phyloP scores from a whole-genome alignment of 768 basidiomycete genomes.

The Leucosporidium creatinivorum region DNA sequence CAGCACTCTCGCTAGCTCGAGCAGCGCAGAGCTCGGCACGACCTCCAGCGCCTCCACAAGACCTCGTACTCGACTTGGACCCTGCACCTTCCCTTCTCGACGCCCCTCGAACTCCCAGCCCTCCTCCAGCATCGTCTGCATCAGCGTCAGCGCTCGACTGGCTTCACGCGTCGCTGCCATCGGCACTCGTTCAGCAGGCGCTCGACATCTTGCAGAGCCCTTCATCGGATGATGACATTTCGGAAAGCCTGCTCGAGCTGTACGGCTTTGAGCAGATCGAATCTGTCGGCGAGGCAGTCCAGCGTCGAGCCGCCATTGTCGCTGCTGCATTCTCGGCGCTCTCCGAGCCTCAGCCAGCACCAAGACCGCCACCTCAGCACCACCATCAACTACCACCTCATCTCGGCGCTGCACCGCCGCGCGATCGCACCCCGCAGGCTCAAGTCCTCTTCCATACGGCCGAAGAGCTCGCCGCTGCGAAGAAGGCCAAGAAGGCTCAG shows the following conservation, averaged over 20 bases:
- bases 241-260: constrained; percentile 67
- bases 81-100: not conserved
- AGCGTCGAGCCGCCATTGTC: constrained; percentile 50
- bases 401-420: constrained; percentile 2
- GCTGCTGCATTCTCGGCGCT: constrained; percentile 26
- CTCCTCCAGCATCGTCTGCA: not conserved
- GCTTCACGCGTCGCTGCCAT: constrained; percentile 12
- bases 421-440: constrained; percentile 28
- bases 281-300: constrained; percentile 62
- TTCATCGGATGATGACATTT: constrained; percentile 58
- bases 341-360: not conserved
- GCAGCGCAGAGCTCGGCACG: not conserved
- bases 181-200: not conserved
- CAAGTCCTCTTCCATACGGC: constrained; percentile 25
- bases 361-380: not conserved
- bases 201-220: constrained; percentile 20
- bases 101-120: not conserved
- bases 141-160: constrained; percentile 2
- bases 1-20: not conserved
- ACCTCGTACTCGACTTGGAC: not conserved
- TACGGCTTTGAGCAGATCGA: constrained; percentile 80
- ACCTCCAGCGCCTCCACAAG: not conserved
- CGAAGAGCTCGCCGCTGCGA: constrained; percentile 26
- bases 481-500: constrained; percentile 21
- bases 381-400: not conserved